These are phyloP conservation scores for Chlorella sp. DNA, from an alignment of 139 green algal species.

Conservation along the genomic window DNA sequence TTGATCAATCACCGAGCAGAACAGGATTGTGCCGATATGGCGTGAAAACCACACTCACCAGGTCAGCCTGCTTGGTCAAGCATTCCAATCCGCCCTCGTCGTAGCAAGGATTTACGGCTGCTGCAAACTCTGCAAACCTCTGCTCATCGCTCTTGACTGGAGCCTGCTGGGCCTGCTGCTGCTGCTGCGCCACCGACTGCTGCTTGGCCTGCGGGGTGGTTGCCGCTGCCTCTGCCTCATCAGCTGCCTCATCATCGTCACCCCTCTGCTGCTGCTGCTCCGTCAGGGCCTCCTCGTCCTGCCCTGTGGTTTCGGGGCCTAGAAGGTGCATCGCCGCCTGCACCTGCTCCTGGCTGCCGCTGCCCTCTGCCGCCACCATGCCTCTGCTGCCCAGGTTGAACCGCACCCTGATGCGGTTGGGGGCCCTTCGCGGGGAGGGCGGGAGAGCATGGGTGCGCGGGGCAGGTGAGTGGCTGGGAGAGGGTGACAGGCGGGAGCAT, in stretches of 20 bases:
- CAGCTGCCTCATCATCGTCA: not conserved
- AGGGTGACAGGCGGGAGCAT: not conserved
- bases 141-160: not conserved
- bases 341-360: not conserved
- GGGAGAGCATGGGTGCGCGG: not conserved
- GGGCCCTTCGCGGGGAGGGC: not conserved
- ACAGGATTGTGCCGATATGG: no score
- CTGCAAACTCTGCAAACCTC: not conserved
- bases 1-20: no score
- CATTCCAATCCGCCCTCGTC: not conserved
- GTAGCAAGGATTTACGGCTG: not conserved
- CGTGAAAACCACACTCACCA: not conserved
- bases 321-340: not conserved
- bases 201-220: not conserved
- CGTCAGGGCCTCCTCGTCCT: not conserved
- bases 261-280: not conserved
- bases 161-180: not conserved
- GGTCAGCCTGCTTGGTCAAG: not conserved
- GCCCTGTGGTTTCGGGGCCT: not conserved
- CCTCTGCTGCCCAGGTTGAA: not conserved
- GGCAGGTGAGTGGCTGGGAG: not conserved
- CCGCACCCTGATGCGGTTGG: not conserved
- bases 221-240: not conserved
- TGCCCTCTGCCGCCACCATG: not conserved
- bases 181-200: not conserved